Percentiles rank a stretch among this genome's conserved stretches.
Evolutionary conservation across 1,139 yeast genomes (phyloP).

Genomic region (Sugiyamaella grinbergsii): DNA sequence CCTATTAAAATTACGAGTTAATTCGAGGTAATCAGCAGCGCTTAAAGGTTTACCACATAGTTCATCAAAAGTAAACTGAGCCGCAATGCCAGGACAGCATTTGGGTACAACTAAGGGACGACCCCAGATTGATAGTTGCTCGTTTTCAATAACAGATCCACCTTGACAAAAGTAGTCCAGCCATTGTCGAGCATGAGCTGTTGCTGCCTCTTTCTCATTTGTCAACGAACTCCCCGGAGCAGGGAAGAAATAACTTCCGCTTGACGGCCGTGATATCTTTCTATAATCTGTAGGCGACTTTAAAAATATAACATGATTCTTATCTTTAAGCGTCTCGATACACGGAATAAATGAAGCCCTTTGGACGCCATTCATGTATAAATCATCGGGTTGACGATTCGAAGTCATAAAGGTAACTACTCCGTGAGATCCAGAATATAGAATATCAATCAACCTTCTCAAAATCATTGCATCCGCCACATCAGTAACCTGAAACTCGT

Average conservation of each 20-base stretch:
- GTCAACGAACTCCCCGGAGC: conserved; percentile 46
- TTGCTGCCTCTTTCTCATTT: conserved; percentile 48
- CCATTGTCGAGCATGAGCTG: conserved; percentile 75
- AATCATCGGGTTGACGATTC: conserved; percentile 90
- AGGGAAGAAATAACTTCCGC: conserved; percentile 73
- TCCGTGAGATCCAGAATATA: conserved; percentile 71
- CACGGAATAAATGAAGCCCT: conserved; percentile 90
- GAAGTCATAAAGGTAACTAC: conserved; percentile 90
- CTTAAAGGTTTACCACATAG: conserved; percentile 85
- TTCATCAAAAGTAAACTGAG: conserved; percentile 83
- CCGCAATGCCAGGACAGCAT: conserved; percentile 77
- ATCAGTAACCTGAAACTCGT: conserved; percentile 89
- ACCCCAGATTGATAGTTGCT: conserved; percentile 79
- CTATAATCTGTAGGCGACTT: conserved; percentile 94
- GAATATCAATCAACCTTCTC: conserved; percentile 64
- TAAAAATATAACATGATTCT: conserved; percentile 74
- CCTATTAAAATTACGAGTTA: conserved; percentile 75
- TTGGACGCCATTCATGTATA: conserved; percentile 91
- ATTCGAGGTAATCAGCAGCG: conserved; percentile 91
- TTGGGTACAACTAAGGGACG: conserved; percentile 73
- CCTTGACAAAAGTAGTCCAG: conserved; percentile 71
- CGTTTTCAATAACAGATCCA: conserved; percentile 43
- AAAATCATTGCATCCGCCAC: conserved; percentile 98
- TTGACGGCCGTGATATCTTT: conserved; percentile 78
- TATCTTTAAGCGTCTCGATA: conserved; percentile 71